Evolutionary conservation across 2,329 filamentous ascomycete species (phyloP).

Genomic region (Alternaria arbusti): DNA sequence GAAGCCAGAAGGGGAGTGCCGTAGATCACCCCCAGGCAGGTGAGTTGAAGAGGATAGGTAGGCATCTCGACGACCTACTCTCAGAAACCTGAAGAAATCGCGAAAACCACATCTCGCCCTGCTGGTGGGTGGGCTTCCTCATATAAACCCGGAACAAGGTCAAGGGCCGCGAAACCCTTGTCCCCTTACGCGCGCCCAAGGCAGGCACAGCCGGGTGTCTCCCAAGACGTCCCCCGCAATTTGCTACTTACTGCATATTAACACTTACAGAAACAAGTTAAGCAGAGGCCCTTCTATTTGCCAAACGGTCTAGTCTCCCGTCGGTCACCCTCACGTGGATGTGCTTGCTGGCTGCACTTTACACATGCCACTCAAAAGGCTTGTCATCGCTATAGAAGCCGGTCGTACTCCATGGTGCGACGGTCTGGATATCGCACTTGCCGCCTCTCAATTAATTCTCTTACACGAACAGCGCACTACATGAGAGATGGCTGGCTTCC

Average conservation of each 20-base stretch:
- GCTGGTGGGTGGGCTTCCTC: slow-evolving; percentile 34
- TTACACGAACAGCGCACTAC: slow-evolving; percentile 13
- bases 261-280: slow-evolving; percentile 21
- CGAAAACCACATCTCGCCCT: slow-evolving; percentile 37
- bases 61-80: slow-evolving; percentile 41
- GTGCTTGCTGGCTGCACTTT: slow-evolving; percentile 15
- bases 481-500: slow-evolving; percentile 9
- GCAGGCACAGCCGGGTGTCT: slow-evolving; percentile 24
- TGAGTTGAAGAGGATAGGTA: slow-evolving; percentile 47
- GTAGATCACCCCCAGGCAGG: slow-evolving; percentile 47
- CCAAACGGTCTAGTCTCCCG: slow-evolving; percentile 20
- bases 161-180: slow-evolving; percentile 21
- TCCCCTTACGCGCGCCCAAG: slow-evolving; percentile 4
- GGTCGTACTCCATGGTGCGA: slow-evolving; percentile 14
- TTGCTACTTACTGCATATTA: slow-evolving; percentile 24
- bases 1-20: slow-evolving; percentile 42
- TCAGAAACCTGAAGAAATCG: slow-evolving; percentile 29
- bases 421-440: slow-evolving; percentile 2
- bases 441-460: slow-evolving; percentile 16
- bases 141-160: slow-evolving; percentile 31
- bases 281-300: slow-evolving; percentile 21
- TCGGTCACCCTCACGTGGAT: slow-evolving; percentile 18
- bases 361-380: slow-evolving; percentile 3
- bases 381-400: neutral
- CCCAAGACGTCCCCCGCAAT: slow-evolving; percentile 20